Evolutionary conservation across 306 rosid genomes (phyloP), one percentile per base, ranked within the genome.

Genomic region (Phaseolus lunatus): DNA sequence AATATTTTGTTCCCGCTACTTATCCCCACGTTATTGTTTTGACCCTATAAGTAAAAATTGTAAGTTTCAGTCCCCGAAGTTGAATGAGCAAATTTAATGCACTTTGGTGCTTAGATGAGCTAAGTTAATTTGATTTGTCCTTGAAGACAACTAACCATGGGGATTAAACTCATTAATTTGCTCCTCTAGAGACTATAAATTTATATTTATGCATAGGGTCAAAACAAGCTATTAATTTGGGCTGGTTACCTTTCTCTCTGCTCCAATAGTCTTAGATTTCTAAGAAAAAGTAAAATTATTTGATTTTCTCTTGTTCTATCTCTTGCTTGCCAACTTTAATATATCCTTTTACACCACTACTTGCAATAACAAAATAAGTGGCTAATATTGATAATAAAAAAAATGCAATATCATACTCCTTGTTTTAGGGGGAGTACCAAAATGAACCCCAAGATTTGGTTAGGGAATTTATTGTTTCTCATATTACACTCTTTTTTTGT

Each of bases 401-500:
- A 33, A 63, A n/a, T n/a, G 24, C 24, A n/a, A 16, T 61, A 62
- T 33, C 24, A 16, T 64, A 35, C 27, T 33, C 15, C 26, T 4
- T 5, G 7, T 16, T 62, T 35, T 11, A 9, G 31, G 37, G 15
- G 27, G 27, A 19, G 18, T 65, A 20, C 18, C 29, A 19, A 19
- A 65, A 20, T 37, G 18, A 33, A 18, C 70, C 27, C 48, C 49
- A 18, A 77, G 31, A 67, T 67, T 63, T 70, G 79, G 64, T 72
- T 73, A n/a, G 7, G 76, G 43, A 69, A 78, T 81, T 78, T 29
- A 48, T 24, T 29, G 37, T 70, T 81, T 85, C 79, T 76, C 72
- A 87, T n/a, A n/a, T 75, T 49, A 13, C 44, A 64, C 50, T n/a
- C 70, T 70, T 53, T 33, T 79, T 72, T 81, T 77, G 33, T 83